A percentile compares a stretch with the other conserved stretches of the same genome.
These are phyloP conservation scores for Theobroma cacao DNA, from an alignment of 345 rosid genomes.

Conservation along the genomic window DNA sequence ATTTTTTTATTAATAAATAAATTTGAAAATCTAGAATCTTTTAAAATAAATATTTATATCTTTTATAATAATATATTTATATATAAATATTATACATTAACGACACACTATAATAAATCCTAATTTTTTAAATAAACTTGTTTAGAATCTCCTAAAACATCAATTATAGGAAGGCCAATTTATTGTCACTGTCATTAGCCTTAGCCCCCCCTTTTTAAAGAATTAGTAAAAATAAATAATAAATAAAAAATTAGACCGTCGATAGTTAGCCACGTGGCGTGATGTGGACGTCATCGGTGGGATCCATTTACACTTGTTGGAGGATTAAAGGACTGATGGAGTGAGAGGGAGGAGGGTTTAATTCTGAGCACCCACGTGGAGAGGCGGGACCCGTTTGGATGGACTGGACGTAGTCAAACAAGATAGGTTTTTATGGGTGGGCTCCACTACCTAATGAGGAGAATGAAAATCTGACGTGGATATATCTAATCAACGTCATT, in stretches of 20 bases:
- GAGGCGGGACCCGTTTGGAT: background rate
- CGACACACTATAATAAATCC: no score
- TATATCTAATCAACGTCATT: conserved; percentile 10
- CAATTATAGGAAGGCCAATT: conserved; percentile 6
- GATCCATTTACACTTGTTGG: conserved; percentile 26
- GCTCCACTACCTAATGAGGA: background rate
- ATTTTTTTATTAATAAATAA: no score
- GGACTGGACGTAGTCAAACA: conserved; percentile 21
- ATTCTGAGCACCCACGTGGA: conserved; percentile 9
- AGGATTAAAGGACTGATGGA: background rate
- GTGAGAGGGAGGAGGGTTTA: no score
- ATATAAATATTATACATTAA: no score
- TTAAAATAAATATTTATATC: no score
- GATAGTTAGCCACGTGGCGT: conserved; percentile 11
- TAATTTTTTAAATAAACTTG: no score
- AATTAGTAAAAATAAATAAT: no score
- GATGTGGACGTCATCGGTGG: background rate
- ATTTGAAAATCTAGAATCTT: no score
- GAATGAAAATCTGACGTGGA: conserved; percentile 26
- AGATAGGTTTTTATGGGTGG: background rate
- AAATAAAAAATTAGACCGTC: background rate
- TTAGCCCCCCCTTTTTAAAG: no score
- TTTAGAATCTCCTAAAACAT: conserved; percentile 12
- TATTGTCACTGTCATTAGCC: background rate
- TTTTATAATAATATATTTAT: no score